A percentile compares a stretch with the other conserved stretches of the same genome.
Conservation (phyloP, 2,329 filamentous ascomycete genomes). For the Monilinia laxa region DNA sequence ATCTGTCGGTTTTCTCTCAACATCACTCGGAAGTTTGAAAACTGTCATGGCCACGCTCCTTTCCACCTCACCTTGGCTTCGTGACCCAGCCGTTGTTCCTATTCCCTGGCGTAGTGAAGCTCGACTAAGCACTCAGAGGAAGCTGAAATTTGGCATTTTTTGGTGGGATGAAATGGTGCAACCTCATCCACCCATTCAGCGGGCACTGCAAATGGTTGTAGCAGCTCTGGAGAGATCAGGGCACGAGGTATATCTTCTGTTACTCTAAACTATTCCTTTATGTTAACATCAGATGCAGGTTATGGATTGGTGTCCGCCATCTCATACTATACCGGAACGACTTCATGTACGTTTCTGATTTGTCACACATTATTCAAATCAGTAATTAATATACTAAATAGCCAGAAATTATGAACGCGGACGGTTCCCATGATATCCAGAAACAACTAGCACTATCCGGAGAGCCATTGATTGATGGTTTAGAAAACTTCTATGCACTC, state of each 20-base stretch:
- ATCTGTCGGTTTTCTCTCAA: conserved; percentile 60
- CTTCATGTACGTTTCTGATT: conserved; percentile 5
- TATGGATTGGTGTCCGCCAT: conserved; percentile 15
- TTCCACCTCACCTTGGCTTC: conserved; percentile 58
- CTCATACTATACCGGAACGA: conserved; percentile 18
- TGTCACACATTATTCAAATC: too few relatives aligned
- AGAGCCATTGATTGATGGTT: conserved; percentile 14
- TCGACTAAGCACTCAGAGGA: conserved; percentile 31
- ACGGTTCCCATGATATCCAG: conserved; percentile 19
- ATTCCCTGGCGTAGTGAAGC: conserved; percentile 58
- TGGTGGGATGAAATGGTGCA: conserved; percentile 50
- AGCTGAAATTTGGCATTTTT: conserved; percentile 54
- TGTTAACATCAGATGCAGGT: conserved; percentile 9
- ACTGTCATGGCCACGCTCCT: conserved; percentile 56
- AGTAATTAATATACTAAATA: neutral
- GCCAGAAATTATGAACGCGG: conserved; percentile 19
- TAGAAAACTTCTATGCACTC: conserved; percentile 1
- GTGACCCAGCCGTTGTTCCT: conserved; percentile 61
- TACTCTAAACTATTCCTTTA: too few relatives aligned
- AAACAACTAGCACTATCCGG: conserved; percentile 18
- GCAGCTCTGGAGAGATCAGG: neutral
- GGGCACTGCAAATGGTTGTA: conserved; percentile 50
- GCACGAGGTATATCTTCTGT: neutral
- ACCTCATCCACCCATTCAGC: conserved; percentile 55
- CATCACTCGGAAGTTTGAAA: conserved; percentile 51